Base-by-base conservation (phyloP, 768 basidiomycete genomes). In the Lyophyllum semitale region DNA sequence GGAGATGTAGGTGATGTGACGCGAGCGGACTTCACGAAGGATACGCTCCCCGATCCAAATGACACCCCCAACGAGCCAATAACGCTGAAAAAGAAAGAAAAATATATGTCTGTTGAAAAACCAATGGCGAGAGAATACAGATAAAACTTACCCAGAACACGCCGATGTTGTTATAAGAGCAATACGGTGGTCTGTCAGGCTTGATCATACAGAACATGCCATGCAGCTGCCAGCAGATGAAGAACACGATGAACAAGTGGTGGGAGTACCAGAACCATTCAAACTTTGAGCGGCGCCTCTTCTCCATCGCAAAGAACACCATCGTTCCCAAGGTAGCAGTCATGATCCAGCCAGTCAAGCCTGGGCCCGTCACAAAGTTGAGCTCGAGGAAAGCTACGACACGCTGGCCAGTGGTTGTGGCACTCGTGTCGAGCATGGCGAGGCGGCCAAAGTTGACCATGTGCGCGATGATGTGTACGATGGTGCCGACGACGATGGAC, bases 161-260 rank as follows among this genome's bases (percentile, higher is more conserved):
- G 61, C 94, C 95, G 59, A 95, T 87, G 33, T 75, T 83, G 67
- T 89, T 89, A 71, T 70, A 89, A 4, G 90, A 91, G 73, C 95
- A 98, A 72, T 79, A 95, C 0, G 93, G 93, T 0, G 90, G 81
- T 51, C 90, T 79, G 71, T 97, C 93, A 23, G 95, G 94, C 72
- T 91, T 75, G 75, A 95, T 93, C 91, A 95, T 93, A 75, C 93
- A 95, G 84, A 93, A 95, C 90, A 95, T 89, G 51, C 94, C 94
- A 66, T 95, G 95, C 27, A 96, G 77, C 69, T 98, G 95, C 95
- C 95, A 97, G 67, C 79, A 77, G 69, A 93, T 81, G 79, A 98
- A 97, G 83, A 96, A 96, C 54, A 91, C 68, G 65, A 96, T 83
- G 77, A 95, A 96, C 57, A 97, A 78, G 69, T 97, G 90, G 67